Conservation (phyloP, 345 rosid species). For the Odontarrhena argentea region DNA sequence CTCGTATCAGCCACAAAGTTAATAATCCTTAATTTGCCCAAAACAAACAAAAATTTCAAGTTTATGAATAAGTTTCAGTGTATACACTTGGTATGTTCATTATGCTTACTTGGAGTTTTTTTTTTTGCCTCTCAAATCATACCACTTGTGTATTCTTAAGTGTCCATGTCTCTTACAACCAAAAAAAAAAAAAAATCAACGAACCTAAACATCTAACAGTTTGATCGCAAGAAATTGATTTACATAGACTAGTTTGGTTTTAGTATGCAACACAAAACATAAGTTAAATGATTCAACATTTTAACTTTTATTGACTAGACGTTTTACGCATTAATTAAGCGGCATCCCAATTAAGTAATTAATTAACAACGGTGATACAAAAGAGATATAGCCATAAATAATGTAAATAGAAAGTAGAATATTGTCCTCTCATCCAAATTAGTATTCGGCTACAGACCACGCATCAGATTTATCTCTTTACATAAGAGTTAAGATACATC, state of each 20-base stretch:
- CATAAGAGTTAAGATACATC: not conserved
- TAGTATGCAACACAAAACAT: too few species aligned
- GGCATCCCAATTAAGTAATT: too few species aligned
- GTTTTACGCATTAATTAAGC: too few species aligned
- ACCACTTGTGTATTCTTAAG: not conserved
- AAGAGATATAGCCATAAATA: not conserved
- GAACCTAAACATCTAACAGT: too few species aligned
- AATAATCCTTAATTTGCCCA: not conserved
- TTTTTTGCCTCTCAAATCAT: not conserved
- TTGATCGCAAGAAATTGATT: too few species aligned
- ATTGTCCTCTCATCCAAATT: constrained; percentile 23
- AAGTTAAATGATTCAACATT: too few species aligned
- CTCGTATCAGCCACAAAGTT: constrained; percentile 31
- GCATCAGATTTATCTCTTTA: not conserved
- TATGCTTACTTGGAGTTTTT: not conserved
- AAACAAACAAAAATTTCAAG: not conserved
- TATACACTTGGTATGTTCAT: not conserved
- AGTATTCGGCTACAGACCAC: not conserved
- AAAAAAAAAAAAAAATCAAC: not conserved
- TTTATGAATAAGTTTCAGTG: constrained; percentile 5
- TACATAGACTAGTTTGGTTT: too few species aligned
- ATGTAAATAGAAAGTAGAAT: constrained; percentile 18
- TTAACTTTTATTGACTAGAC: too few species aligned
- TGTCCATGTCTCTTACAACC: not conserved
- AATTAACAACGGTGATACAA: not conserved